Evolutionary conservation across 2,329 filamentous ascomycete species (phyloP), one percentile per base, ranked within the genome.

Genomic region (Balansia obtecta): DNA sequence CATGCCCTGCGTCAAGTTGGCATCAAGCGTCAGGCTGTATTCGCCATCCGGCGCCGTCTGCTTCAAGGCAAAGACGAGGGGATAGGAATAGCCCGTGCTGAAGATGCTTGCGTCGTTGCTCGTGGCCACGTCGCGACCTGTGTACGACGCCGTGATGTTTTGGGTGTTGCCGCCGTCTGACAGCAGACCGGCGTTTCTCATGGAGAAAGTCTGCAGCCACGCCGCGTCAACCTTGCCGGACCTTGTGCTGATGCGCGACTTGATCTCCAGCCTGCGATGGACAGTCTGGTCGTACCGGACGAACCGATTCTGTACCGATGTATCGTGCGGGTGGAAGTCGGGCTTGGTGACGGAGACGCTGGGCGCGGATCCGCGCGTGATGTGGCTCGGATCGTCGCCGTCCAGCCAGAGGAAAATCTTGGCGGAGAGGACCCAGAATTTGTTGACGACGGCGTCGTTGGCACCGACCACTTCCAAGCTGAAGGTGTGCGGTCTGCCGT

Each of bases 321-420:
- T 15, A 15, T 44, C 39, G 6, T n/a, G 4, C 12, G 45, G 22
- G 7, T 37, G 2, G 3, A 49, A 51, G n/a, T 48, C 16, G 5
- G 48, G 45, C 12, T 22, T 33, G 38, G 38, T 48, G 2, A 52
- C 7, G 1, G 43, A 43, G 22, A 54, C 41, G 2, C 2, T 30
- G 2, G 52, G 52, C 11, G 13, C 38, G 5, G 11, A 13, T 13
- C 51, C 53, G 3, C 70, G 71, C n/a, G 83, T 62, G 1, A 61
- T 53, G 51, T 85, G 73, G 2, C 63, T 67, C 7, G 37, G 37
- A 16, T 63, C 61, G 2, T 67, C 61, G 2, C 67, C 61, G 57
- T 83, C 80, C 0, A 83, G 71, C 80, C 86, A 93, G n/a, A 89
- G 57, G 61, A 93, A 91, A 11, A 91, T 71, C 64, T 90, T 93